These are phyloP conservation scores for Aspergillus hiratsukae DNA, from an alignment of 2,329 filamentous ascomycete species.

Conservation along the genomic window DNA sequence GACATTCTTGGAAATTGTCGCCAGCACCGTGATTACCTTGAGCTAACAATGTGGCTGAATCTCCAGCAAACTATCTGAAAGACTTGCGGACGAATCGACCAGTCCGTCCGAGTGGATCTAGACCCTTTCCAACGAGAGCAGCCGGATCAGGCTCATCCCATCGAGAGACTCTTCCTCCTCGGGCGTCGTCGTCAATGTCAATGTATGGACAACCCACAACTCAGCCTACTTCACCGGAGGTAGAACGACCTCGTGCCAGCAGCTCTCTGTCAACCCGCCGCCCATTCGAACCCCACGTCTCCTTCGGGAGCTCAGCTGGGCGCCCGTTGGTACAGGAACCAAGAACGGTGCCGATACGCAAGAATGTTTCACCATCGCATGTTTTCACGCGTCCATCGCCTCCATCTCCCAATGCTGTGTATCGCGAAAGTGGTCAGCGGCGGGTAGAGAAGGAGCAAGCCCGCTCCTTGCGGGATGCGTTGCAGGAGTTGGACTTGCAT, in stretches of 20 bases:
- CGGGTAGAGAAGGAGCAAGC: conserved; percentile 58
- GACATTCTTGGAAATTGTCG: conserved; percentile 13
- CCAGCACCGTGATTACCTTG: conserved; percentile 3
- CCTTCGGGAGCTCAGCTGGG: conserved; percentile 26
- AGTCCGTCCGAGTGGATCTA: conserved; percentile 55
- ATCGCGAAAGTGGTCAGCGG: conserved; percentile 52
- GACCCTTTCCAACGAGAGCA: conserved; percentile 53
- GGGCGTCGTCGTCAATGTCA: conserved; percentile 42
- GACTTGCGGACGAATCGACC: conserved; percentile 56
- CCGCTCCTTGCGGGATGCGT: conserved; percentile 50
- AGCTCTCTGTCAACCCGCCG: conserved; percentile 40
- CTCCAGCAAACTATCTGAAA: conserved; percentile 54
- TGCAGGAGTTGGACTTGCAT: conserved; percentile 56
- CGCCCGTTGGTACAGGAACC: conserved; percentile 39
- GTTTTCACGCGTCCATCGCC: conserved; percentile 26
- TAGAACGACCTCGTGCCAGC: conserved; percentile 31
- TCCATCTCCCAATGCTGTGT: conserved; percentile 40
- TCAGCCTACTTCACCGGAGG: conserved; percentile 12
- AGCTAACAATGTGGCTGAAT: conserved; percentile 1
- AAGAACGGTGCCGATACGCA: conserved; percentile 26
- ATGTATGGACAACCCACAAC: conserved; percentile 24
- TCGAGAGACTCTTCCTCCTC: conserved; percentile 32
- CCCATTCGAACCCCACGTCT: conserved; percentile 27
- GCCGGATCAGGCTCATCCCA: conserved; percentile 21
- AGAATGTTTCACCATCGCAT: conserved; percentile 35